Evolutionary conservation across 257 asterid species (phyloP), one percentile per base, ranked within the genome.

Genomic region (Nicotiana attenuata): DNA sequence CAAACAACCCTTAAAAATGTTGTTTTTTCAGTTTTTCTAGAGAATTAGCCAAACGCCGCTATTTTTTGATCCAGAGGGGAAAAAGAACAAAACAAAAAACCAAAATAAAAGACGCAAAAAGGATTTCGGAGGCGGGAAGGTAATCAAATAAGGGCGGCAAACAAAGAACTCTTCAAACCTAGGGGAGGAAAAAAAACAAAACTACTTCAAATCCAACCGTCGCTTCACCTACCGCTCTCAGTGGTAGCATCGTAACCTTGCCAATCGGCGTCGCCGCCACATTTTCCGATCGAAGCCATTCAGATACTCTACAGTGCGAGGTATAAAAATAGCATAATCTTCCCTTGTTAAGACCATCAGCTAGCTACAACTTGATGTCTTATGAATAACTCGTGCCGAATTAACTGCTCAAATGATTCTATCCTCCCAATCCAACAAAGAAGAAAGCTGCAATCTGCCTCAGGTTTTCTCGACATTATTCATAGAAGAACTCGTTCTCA

Each of bases 401-500:
- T 3, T 2, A 31, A 31, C 33, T 31, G 4, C 33, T 31, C 33
- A 31, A 31, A 31, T 31, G 4, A 31, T 4, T 31, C 33, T 31
- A 31, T 31, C 33, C 33, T 31, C 33, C 33, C 33, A 31, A 31
- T 31, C 33, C 5, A 3, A 31, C 4, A 3, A 31, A 31, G 33
- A 31, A 31, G 33, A 31, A 31, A 31, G 5, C 33, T 31, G 33
- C 33, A 31, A 31, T 31, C 28, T 28, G 31, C 31, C 31, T 77
- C 88, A 85, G 82, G 85, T 81, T 87, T 81, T 87, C 85, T 0
- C 88, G 88, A 41, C 82, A 87, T 57, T 87, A 82, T 57, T 81
- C 76, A 65, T 84, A 82, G 61, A 82, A 84, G 20, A 87, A 82
- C 65, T 87, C 87, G 7, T 79, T 67, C 75, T 75, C 77, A 3